Evolutionary conservation across 1,284 basidiomycete species (phyloP).

Genomic region (Erythrobasidium hasegawianum): DNA sequence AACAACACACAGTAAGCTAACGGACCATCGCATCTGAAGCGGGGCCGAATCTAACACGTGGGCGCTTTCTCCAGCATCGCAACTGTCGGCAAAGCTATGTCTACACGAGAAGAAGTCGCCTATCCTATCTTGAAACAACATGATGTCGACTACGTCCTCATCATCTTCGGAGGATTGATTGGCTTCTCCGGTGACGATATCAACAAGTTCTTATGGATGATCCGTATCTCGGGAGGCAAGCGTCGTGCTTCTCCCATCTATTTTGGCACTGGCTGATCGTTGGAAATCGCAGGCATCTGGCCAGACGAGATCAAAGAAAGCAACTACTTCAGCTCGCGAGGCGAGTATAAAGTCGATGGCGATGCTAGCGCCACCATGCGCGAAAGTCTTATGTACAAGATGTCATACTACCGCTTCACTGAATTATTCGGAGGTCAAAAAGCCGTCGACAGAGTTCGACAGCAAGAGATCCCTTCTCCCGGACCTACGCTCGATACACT

Average conservation of each 20-base stretch:
- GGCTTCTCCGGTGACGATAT: constrained; percentile 99
- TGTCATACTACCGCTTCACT: constrained; percentile 88
- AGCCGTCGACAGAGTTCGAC: constrained; percentile 74
- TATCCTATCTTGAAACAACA: constrained; percentile 96
- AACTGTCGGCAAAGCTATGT: constrained; percentile 97
- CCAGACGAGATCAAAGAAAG: constrained; percentile 94
- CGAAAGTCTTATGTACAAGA: constrained; percentile 81
- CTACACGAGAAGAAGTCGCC: constrained; percentile 84
- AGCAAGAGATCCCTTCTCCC: constrained; percentile 68
- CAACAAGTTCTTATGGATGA: constrained; percentile 86
- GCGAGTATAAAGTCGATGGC: constrained; percentile 92
- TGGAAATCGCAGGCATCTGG: constrained; percentile 64
- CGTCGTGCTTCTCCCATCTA: constrained; percentile 46
- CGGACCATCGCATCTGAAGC: too few species aligned
- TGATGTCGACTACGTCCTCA: constrained; percentile 94
- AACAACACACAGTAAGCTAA: constrained; percentile 89
- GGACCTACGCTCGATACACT: constrained; percentile 83
- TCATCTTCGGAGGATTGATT: constrained; percentile 95
- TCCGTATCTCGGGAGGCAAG: constrained; percentile 11
- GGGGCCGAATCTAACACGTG: constrained; percentile 30
- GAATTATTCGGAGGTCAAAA: constrained; percentile 77
- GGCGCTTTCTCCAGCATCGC: constrained; percentile 82
- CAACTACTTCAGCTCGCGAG: constrained; percentile 88
- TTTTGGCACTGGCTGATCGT: constrained; percentile 92
- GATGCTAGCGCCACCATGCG: constrained; percentile 84